These are phyloP conservation scores for Botrytis squamosa DNA, from an alignment of 2,329 filamentous ascomycete species.

Conservation along the genomic window DNA sequence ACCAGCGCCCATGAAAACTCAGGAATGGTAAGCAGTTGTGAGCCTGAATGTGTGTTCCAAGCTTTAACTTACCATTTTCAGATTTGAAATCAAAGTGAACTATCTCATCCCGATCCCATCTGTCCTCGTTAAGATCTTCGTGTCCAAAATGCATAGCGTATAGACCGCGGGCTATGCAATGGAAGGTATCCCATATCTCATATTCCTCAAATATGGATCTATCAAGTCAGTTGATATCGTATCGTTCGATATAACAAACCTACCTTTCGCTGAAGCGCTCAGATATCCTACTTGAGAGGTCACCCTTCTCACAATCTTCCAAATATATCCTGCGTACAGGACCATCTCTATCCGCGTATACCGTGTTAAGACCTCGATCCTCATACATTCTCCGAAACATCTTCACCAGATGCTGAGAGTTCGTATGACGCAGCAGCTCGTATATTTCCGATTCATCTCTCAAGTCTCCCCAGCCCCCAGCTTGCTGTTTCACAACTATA, in stretches of 20 bases:
- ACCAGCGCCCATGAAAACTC: background rate
- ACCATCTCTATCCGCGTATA: background rate
- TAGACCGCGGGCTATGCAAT: background rate
- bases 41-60: too few species aligned
- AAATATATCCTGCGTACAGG: background rate
- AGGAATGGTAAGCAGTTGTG: background rate
- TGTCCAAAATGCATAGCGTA: constrained; percentile 15
- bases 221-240: background rate
- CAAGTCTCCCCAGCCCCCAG: background rate
- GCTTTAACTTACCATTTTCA: background rate
- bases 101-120: constrained; percentile 17
- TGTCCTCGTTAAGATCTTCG: background rate
- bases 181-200: constrained; percentile 11
- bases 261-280: background rate
- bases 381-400: constrained; percentile 12
- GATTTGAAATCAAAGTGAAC: constrained; percentile 17
- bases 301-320: background rate
- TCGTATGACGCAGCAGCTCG: background rate
- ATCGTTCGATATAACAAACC: background rate
- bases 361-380: background rate
- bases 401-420: constrained; percentile 3
- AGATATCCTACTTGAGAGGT: background rate
- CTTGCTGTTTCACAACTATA: constrained; percentile 7
- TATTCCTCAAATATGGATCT: background rate
- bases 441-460: background rate